Percentiles rank a stretch among this genome's conserved stretches.
Evolutionary conservation across 345 rosid species (phyloP).

Genomic region (Corymbia maculata): DNA sequence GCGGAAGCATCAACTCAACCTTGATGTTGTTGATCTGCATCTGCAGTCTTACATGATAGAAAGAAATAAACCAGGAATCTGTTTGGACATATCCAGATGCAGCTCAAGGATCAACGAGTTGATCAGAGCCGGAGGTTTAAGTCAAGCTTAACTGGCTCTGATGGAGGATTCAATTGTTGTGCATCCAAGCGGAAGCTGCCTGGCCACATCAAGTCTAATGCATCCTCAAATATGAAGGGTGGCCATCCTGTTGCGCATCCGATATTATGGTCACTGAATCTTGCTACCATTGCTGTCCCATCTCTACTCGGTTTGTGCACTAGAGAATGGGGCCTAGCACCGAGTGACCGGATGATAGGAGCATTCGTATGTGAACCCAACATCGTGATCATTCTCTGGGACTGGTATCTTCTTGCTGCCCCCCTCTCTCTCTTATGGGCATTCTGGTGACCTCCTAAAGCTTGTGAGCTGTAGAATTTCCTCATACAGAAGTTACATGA

Average conservation of each 20-base stretch:
- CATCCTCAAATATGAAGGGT: slow-evolving; percentile 27
- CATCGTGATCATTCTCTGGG: slow-evolving; percentile 49
- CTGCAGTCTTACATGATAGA: not conserved
- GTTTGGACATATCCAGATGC: not conserved
- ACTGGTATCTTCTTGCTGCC: slow-evolving; percentile 48
- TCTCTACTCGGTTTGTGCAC: slow-evolving; percentile 44
- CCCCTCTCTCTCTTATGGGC: slow-evolving; percentile 80
- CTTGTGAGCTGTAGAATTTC: slow-evolving; percentile 69
- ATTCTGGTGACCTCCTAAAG: slow-evolving; percentile 76
- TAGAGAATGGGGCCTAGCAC: slow-evolving; percentile 43
- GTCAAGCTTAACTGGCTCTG: not conserved
- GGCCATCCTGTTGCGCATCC: slow-evolving; percentile 23
- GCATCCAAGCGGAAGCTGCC: slow-evolving; percentile 63
- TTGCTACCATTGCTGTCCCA: slow-evolving; percentile 25
- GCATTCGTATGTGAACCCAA: slow-evolving; percentile 27
- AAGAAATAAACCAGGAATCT: not conserved
- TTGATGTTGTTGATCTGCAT: not conserved
- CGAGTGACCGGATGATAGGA: slow-evolving; percentile 38
- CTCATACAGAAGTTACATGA: slow-evolving; percentile 73
- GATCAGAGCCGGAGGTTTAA: slow-evolving; percentile 5
- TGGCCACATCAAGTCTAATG: slow-evolving; percentile 52
- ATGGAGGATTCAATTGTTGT: slow-evolving; percentile 1
- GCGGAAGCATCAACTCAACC: not conserved
- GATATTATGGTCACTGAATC: slow-evolving; percentile 26
- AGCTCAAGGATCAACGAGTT: not conserved